phyloP scores from a whole-genome alignment of 805 yeast species.

The Candida corydali region DNA sequence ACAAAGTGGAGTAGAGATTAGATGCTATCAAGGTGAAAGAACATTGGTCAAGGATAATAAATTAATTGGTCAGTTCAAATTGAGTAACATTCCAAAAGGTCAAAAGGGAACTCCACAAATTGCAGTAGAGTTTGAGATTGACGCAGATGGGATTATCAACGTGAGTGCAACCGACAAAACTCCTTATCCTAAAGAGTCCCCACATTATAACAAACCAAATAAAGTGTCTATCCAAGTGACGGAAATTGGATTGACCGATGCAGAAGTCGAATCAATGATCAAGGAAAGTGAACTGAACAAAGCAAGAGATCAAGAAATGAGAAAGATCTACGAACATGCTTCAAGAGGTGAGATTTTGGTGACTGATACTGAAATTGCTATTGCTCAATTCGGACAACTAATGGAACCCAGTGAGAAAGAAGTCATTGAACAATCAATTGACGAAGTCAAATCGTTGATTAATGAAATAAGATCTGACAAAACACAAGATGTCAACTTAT shows the following conservation, averaged over 20 bases:
- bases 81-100: slow-evolving; percentile 68
- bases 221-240: slow-evolving; percentile 61
- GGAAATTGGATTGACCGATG: slow-evolving; percentile 66
- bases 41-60: slow-evolving; percentile 75
- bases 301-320: slow-evolving; percentile 54
- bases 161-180: slow-evolving; percentile 57
- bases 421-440: slow-evolving; percentile 15
- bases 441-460: slow-evolving; percentile 23
- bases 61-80: slow-evolving; percentile 68
- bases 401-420: slow-evolving; percentile 49
- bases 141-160: slow-evolving; percentile 71
- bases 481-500: slow-evolving; percentile 25
- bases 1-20: slow-evolving; percentile 77
- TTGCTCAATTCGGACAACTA: slow-evolving; percentile 59
- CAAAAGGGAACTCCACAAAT: slow-evolving; percentile 81
- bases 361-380: slow-evolving; percentile 84
- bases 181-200: slow-evolving; percentile 32
- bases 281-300: slow-evolving; percentile 63
- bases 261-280: slow-evolving; percentile 60
- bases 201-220: slow-evolving; percentile 42
- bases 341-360: slow-evolving; percentile 74
- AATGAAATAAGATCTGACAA: slow-evolving; percentile 29
- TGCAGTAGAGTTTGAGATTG: slow-evolving; percentile 71
- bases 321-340: slow-evolving; percentile 65
- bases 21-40: slow-evolving; percentile 80